Evolutionary conservation across 768 basidiomycete species (phyloP), one percentile per base, ranked within the genome.

Genomic region (Termitomyces titanicus): DNA sequence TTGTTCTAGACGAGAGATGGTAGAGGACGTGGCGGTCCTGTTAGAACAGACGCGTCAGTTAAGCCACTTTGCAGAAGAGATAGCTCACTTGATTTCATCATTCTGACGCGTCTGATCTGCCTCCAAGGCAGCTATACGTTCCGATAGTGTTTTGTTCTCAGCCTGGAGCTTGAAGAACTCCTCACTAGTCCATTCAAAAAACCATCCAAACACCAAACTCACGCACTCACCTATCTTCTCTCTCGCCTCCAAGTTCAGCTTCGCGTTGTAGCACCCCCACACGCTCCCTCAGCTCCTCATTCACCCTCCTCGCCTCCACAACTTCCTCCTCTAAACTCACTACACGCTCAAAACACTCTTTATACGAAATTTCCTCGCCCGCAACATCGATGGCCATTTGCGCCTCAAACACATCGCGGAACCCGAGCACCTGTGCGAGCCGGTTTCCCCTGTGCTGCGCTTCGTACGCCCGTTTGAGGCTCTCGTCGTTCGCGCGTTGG

Each of bases 371-470:
- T 5, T 70, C 69, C 20, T 67, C 53, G 37, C 73, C 74, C 3
- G 71, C 63, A 2, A 71, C 68, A 34, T 77, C 73, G 29, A 80
- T 64, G 9, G 66, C 64, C 7, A 71, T 64, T 51, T 79, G 74
- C 0, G 79, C 77, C 29, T 80, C 79, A 10, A 66, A 67, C 3
- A 79, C 61, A 46, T 74, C 69, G 2, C 64, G 58, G 57, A 79
- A 82, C 0, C 80, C 82, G 42, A 84, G 69, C 1, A 65, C 65
- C 7, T 64, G 59, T 0, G 77, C 79, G 2, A 82, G 68, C 17
- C 70, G 66, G 15, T 72, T 62, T 0, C 68, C 71, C 1, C 75
- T 69, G 12, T 76, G 68, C 10, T 68, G 56, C 0, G 65, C 64
- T 10, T 76, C 74, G 47, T 72, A 78, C 8, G 76, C 58, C 47